Conservation (phyloP, 2,329 filamentous ascomycete species). For the Fusarium xylarioides region DNA sequence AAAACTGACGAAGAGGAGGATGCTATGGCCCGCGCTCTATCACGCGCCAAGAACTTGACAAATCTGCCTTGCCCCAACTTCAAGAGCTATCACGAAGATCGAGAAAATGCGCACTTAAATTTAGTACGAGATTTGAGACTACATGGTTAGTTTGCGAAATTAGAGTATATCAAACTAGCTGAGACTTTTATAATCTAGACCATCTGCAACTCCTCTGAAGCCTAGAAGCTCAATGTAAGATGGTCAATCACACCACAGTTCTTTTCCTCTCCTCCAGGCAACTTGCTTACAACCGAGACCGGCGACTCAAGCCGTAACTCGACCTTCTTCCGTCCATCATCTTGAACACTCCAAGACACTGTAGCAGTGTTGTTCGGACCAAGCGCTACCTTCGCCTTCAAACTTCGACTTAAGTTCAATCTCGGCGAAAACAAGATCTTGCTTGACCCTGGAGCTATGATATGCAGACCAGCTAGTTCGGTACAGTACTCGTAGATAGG, state of each 20-base stretch:
- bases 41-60: not conserved
- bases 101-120: accelerated
- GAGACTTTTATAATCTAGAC: accelerated
- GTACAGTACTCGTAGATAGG: not conserved
- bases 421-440: not conserved
- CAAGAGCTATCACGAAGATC: accelerated
- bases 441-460: not conserved
- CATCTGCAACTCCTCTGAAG: not conserved
- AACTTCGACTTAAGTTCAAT: not conserved
- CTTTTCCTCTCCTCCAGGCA: not conserved
- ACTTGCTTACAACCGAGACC: not conserved
- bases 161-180: accelerated
- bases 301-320: not conserved
- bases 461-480: not conserved
- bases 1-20: not conserved
- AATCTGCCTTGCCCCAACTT: not conserved
- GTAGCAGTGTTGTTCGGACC: not conserved
- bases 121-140: accelerated
- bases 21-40: not conserved
- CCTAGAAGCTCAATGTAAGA: not conserved
- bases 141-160: accelerated
- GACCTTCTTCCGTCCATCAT: not conserved
- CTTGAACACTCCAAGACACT: not conserved
- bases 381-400: not conserved
- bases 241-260: not conserved